Conservation (phyloP, 1,284 basidiomycete species). For the Melampsora larici-populina region DNA sequence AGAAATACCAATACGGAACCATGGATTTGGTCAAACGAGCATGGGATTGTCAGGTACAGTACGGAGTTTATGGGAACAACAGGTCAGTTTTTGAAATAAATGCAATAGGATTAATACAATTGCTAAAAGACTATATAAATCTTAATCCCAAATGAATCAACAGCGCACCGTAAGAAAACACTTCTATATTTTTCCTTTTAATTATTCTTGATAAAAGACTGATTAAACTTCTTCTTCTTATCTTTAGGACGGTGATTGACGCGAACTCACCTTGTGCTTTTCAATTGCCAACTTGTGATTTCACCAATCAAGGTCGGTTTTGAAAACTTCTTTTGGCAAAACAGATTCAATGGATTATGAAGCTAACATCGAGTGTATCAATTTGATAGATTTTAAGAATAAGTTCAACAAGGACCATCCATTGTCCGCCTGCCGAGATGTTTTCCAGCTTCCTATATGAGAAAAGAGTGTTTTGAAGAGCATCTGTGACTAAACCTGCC, state of each 20-base stretch:
- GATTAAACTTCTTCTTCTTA: not conserved
- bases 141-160: not conserved
- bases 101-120: too few species aligned
- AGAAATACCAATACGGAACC: constrained; percentile 24
- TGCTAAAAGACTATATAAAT: not conserved
- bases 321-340: too few species aligned
- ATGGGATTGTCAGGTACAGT: constrained; percentile 21
- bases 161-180: not conserved
- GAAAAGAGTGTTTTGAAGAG: too few species aligned
- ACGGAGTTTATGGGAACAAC: constrained; percentile 15
- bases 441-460: too few species aligned
- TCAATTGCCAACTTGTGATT: constrained; percentile 33
- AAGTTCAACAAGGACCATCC: too few species aligned
- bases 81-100: constrained; percentile 4
- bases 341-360: too few species aligned
- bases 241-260: constrained; percentile 1
- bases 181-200: too few species aligned
- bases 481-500: too few species aligned
- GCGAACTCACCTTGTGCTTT: constrained; percentile 25
- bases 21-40: constrained; percentile 27
- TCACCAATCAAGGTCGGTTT: constrained; percentile 23
- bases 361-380: too few species aligned
- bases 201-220: not conserved
- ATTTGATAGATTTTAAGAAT: too few species aligned
- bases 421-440: too few species aligned